These are phyloP conservation scores for Senecio squalidus DNA, from an alignment of 140 eudicot genomes.

Conservation along the genomic window DNA sequence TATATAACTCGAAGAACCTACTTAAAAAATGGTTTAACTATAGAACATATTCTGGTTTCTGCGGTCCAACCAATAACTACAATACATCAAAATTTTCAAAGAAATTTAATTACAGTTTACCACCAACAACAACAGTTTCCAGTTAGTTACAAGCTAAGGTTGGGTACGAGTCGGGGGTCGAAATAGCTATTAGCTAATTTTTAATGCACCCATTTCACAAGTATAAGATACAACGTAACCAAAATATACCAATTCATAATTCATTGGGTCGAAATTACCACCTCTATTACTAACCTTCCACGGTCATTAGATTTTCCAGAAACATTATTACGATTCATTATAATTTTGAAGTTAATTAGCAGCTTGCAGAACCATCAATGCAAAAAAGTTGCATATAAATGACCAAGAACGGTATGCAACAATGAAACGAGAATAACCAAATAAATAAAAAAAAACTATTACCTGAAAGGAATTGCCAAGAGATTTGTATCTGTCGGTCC, in stretches of 20 bases:
- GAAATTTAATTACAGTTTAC: neutral
- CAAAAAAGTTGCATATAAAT: neutral
- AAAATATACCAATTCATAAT: no score
- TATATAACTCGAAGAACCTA: neutral
- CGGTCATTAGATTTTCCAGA: neutral
- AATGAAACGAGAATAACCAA: neutral
- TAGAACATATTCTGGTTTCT: slow-evolving; percentile 2
- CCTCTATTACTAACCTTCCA: no score
- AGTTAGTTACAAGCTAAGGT: neutral
- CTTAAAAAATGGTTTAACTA: neutral
- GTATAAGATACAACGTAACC: no score
- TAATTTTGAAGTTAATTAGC: neutral
- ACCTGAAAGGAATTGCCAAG: slow-evolving; percentile 96
- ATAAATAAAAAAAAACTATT: neutral
- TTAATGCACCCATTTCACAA: no score
- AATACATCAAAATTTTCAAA: neutral
- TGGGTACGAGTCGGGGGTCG: no score
- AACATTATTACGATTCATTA: neutral
- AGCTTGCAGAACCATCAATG: neutral
- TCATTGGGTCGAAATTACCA: no score
- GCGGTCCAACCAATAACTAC: slow-evolving; percentile 3
- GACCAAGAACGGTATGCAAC: neutral
- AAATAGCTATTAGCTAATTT: no score
- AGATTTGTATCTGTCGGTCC: slow-evolving; percentile 85
- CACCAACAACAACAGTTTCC: neutral